A percentile compares a stretch with the other conserved stretches of the same genome.
Evolutionary conservation across 225 moss, liverwort and hornwort species (phyloP).

Genomic region (Bryum argenteum): DNA sequence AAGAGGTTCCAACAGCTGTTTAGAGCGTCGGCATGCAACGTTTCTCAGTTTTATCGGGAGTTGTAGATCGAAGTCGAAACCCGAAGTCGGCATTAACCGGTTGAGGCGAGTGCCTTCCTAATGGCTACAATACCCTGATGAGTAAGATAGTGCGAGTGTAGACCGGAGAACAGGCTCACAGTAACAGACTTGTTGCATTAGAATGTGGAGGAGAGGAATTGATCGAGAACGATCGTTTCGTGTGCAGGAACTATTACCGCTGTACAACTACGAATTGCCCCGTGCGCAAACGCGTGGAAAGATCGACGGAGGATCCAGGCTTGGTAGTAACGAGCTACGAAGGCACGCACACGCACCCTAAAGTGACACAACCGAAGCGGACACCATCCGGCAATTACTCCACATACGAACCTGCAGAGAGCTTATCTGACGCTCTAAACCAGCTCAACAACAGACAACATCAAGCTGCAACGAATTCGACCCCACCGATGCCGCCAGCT

Average conservation of each 20-base stretch:
- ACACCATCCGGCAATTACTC: slow-evolving; percentile 25
- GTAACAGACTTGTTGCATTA: too few relatives aligned
- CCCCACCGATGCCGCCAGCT: neutral
- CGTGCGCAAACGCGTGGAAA: slow-evolving; percentile 59
- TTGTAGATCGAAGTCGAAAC: too few relatives aligned
- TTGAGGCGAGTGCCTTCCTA: too few relatives aligned
- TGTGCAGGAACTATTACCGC: slow-evolving; percentile 57
- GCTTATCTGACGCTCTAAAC: slow-evolving; percentile 34
- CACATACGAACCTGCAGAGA: slow-evolving; percentile 32
- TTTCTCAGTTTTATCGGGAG: too few relatives aligned
- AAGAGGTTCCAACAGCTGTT: too few relatives aligned
- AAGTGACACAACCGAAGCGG: slow-evolving; percentile 43
- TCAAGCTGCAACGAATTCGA: slow-evolving; percentile 26
- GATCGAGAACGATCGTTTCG: too few relatives aligned
- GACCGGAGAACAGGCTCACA: too few relatives aligned
- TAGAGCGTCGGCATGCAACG: too few relatives aligned
- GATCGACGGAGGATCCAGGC: slow-evolving; percentile 49
- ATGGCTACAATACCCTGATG: too few relatives aligned
- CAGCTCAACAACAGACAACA: slow-evolving; percentile 36
- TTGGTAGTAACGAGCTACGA: slow-evolving; percentile 59
- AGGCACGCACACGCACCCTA: slow-evolving; percentile 50
- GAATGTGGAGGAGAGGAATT: too few relatives aligned
- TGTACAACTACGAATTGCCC: slow-evolving; percentile 58
- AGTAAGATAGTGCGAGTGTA: too few relatives aligned
- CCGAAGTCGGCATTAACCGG: too few relatives aligned